Evolutionary conservation across 2,329 filamentous ascomycete species (phyloP).

Genomic region (Chaetothyriales sp.): DNA sequence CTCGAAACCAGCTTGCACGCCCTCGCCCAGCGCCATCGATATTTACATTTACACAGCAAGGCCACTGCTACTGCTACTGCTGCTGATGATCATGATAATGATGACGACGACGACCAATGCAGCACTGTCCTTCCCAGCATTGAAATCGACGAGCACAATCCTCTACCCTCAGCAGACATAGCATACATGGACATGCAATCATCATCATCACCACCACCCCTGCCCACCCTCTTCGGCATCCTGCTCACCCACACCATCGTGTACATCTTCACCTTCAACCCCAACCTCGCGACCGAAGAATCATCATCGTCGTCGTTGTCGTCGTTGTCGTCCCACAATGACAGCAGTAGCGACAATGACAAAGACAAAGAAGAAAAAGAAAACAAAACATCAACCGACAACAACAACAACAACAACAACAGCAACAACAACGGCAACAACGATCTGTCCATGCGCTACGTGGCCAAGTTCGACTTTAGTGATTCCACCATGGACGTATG

Average conservation of each 20-base stretch:
- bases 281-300: neutral
- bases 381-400: too few species aligned
- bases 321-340: too few species aligned
- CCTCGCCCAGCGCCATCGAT: constrained; percentile 30
- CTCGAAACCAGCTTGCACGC: constrained; percentile 30
- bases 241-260: neutral
- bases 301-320: neutral
- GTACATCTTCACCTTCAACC: neutral
- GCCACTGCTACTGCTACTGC: too few species aligned
- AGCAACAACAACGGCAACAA: too few species aligned
- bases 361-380: neutral
- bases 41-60: constrained; percentile 13
- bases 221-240: neutral
- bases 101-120: neutral
- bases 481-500: constrained; percentile 42
- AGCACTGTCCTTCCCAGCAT: neutral
- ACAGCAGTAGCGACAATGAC: neutral
- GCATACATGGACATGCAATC: neutral
- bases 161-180: too few species aligned
- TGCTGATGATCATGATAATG: too few species aligned
- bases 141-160: neutral
- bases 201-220: neutral
- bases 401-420: too few species aligned
- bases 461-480: constrained; percentile 33
- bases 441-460: neutral